phyloP scores from a whole-genome alignment of 106 monocot species.

The Dendrobium huoshanense region DNA sequence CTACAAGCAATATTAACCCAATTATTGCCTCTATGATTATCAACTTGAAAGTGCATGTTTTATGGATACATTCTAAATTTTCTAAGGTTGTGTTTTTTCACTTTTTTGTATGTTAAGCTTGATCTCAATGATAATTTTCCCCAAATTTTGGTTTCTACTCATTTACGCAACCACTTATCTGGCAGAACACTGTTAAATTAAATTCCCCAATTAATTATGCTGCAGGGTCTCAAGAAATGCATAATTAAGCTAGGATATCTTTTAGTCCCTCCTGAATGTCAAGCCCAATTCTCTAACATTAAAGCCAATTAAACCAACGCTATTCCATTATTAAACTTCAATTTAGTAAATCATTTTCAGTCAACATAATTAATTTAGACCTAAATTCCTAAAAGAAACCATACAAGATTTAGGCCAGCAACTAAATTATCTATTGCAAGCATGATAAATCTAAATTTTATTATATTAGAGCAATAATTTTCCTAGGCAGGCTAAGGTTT shows the following conservation, averaged over 20 bases:
- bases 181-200: neutral
- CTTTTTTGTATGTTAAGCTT: neutral
- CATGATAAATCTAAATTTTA: neutral
- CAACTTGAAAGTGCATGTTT: neutral
- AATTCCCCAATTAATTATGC: neutral
- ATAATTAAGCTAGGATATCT: neutral
- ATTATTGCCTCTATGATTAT: neutral
- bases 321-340: neutral
- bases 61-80: neutral
- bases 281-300: neutral
- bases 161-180: neutral
- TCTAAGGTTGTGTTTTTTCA: neutral
- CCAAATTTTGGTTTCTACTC: neutral
- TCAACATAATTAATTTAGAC: neutral
- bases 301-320: neutral
- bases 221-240: neutral
- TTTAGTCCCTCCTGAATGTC: neutral
- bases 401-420: neutral
- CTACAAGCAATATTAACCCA: neutral
- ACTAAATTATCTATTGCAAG: neutral
- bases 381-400: neutral
- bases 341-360: neutral
- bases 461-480: neutral
- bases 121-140: too few relatives aligned
- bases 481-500: neutral